These are phyloP conservation scores for Amanita fuliginea DNA, from an alignment of 768 basidiomycete genomes.

Conservation along the genomic window DNA sequence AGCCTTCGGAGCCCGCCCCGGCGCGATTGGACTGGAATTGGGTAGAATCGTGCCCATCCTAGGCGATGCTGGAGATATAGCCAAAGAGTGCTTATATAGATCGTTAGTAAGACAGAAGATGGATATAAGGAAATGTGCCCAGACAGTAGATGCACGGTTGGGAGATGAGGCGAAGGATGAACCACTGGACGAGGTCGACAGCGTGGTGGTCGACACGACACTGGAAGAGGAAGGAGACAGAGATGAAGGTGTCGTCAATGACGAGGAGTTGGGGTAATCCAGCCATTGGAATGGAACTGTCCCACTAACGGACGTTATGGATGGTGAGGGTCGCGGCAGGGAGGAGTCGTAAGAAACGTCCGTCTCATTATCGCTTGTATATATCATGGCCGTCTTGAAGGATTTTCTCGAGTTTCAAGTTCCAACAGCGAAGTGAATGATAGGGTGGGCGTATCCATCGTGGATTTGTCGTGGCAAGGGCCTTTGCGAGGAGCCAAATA, in stretches of 20 bases:
- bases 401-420: no score
- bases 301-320: neutral
- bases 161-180: neutral
- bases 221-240: neutral
- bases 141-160: neutral
- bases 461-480: neutral
- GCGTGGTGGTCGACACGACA: neutral
- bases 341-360: neutral
- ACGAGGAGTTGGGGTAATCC: neutral
- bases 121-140: neutral
- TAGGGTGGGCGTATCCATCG: neutral
- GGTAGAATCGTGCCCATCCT: neutral
- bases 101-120: neutral
- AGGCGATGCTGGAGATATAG: neutral
- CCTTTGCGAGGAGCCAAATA: neutral
- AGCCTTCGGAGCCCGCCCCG: neutral
- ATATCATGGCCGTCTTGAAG: neutral
- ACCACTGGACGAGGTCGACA: no score
- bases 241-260: neutral
- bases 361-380: neutral
- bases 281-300: neutral
- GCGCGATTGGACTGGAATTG: neutral
- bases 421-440: no score
- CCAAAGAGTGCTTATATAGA: neutral
- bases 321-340: neutral